Conservation (phyloP, 352 stramenopile genomes). For the Globisporangium ultimum region DNA sequence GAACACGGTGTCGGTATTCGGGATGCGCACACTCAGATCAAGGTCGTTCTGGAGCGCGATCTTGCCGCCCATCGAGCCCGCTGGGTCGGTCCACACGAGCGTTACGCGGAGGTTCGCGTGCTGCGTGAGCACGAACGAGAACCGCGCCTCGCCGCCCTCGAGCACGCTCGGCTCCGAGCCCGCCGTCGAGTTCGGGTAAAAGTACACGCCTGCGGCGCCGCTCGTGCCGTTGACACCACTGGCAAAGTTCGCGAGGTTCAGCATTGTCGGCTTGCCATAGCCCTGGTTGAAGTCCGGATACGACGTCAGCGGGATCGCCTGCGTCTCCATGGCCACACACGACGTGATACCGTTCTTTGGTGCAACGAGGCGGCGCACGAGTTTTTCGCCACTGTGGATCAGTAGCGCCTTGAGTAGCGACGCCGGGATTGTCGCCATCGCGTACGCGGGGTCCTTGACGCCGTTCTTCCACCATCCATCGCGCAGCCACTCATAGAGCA, state of each 20-base stretch:
- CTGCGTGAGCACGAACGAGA: slow-evolving; percentile 64
- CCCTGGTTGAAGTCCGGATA: slow-evolving; percentile 77
- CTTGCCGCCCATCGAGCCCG: slow-evolving; percentile 53
- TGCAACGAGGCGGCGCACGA: slow-evolving; percentile 41
- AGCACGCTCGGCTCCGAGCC: slow-evolving; percentile 53
- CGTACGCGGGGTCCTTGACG: slow-evolving; percentile 43
- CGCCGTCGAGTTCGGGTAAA: slow-evolving; percentile 67
- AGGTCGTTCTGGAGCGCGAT: slow-evolving; percentile 75
- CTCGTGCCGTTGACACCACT: slow-evolving; percentile 21
- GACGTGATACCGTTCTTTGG: slow-evolving; percentile 42
- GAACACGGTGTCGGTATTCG: slow-evolving; percentile 50
- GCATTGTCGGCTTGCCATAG: slow-evolving; percentile 80
- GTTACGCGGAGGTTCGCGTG: slow-evolving; percentile 65
- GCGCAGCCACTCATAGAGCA: slow-evolving; percentile 74
- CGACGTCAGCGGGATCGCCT: slow-evolving; percentile 33
- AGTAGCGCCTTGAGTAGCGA: slow-evolving; percentile 77
- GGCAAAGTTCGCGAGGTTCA: slow-evolving; percentile 64
- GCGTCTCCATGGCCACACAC: slow-evolving; percentile 31
- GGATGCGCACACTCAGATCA: slow-evolving; percentile 64
- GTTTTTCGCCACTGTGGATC: slow-evolving; percentile 65
- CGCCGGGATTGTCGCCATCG: slow-evolving; percentile 57
- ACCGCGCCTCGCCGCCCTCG: slow-evolving; percentile 48
- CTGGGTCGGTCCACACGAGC: slow-evolving; percentile 76
- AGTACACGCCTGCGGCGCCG: slow-evolving; percentile 48
- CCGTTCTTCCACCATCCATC: slow-evolving; percentile 79